Evolutionary conservation across 2,329 filamentous ascomycete species (phyloP), one percentile per base, ranked within the genome.

Genomic region (Colletotrichum sp.): DNA sequence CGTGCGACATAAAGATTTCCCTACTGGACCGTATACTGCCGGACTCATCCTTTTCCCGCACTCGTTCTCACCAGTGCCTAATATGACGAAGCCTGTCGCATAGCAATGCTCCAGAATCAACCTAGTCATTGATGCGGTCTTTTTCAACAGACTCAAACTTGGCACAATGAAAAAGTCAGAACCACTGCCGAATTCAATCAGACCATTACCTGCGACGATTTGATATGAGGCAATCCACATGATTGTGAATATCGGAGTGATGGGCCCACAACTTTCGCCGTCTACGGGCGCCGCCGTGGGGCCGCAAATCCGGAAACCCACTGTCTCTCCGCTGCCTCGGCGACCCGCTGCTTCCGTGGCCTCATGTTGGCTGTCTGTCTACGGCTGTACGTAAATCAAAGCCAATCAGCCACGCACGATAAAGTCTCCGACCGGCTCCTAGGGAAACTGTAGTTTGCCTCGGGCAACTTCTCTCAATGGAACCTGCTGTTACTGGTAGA

Each of bases 161-260:
- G 21, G n/a, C n/a, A 7, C 18, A 0, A n/a, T n/a, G 18, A 0
- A n/a, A 3, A 21, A n/a, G 18, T 21, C 10, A 48, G 18, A 48
- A n/a, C 3, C 3, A 21, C 16, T 48, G 18, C 8, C 43, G 1
- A 21, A 12, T 10, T 21, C 5, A 48, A 13, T 12, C 10, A 13
- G 9, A 13, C 18, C 0, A n/a, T 21, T 7, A 21, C 3, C 18
- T 10, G 9, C 18, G 10, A 48, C 1, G 6, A n/a, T 48, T 21
- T n/a, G 9, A 2, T 48, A 7, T 3, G 15, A 48, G 18, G 43
- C 18, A 48, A 48, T 21, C 9, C 43, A 48, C n/a, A 2, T 48
- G 43, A 13, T 21, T 48, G 43, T 48, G 43, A 21, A 21, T 13
- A 13, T 21, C 43, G 18, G 43, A 21, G 6, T 21, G 18, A 48